phyloP scores from a whole-genome alignment of 2,329 filamentous ascomycete genomes.

The Claviceps sp. region DNA sequence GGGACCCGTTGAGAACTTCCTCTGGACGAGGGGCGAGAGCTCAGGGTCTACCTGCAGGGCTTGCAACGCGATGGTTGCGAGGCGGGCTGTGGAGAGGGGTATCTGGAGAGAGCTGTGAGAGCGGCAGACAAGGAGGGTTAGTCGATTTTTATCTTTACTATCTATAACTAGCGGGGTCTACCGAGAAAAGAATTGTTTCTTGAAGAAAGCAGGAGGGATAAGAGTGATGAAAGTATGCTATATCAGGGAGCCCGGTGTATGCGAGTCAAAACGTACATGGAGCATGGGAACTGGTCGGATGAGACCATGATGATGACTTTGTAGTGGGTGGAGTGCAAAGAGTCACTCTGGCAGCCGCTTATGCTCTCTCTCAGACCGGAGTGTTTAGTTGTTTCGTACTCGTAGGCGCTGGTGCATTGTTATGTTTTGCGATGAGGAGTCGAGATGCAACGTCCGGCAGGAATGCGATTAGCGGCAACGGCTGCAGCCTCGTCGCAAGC shows the following conservation, averaged over 20 bases:
- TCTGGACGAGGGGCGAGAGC: constrained; percentile 69
- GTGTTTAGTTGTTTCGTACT: too few relatives aligned
- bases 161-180: too few relatives aligned
- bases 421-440: not conserved
- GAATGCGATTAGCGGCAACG: constrained; percentile 6
- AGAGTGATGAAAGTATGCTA: not conserved
- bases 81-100: constrained; percentile 67
- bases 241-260: not conserved
- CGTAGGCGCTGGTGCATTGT: not conserved
- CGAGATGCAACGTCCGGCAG: not conserved
- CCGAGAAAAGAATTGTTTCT: too few relatives aligned
- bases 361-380: too few relatives aligned
- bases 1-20: constrained; percentile 49
- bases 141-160: too few relatives aligned
- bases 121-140: not conserved
- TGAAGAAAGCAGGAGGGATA: not conserved
- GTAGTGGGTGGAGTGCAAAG: not conserved
- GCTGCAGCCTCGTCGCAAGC: not conserved
- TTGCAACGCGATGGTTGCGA: constrained; percentile 62
- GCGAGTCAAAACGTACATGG: constrained; percentile 19
- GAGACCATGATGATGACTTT: constrained; percentile 2
- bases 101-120: constrained; percentile 52
- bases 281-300: constrained; percentile 4
- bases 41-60: constrained; percentile 79
- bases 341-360: not conserved